Evolutionary conservation across 2,329 filamentous ascomycete species (phyloP), one percentile per base, ranked within the genome.

Genomic region (Oidium heveae): DNA sequence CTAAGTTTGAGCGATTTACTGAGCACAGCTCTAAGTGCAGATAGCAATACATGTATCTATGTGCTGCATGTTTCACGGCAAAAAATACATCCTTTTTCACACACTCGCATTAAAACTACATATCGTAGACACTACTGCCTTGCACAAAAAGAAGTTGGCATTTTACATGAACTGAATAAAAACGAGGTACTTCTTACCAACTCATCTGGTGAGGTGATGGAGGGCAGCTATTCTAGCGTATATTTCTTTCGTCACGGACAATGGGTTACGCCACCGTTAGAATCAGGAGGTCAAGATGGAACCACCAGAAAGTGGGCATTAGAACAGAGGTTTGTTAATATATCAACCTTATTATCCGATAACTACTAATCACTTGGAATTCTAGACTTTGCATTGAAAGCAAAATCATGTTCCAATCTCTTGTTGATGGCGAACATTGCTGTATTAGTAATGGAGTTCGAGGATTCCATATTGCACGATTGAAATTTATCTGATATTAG

Each of bases 391-490:
- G 76, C 54, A 70, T 73, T 33, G 84, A 93, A 63, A 74, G 79
- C 58, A 66, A 69, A 2, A 70, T 94, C 16, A 66, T 66, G n/a
- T 70, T 70, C 1, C 68, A 72, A 13, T 79, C 79, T 7, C 66
- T 94, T 13, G 64, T 71, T 3, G 72, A 85, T 58, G 84, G 81
- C 0, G 88, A 95, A 66, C 73, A 80, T 54, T 83, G 88, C 58
- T 94, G 86, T 84, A 69, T 95, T 54, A 94, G 87, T 66, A 95
- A 89, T 66, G 87, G 84, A 0, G 82, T 89, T 1, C 75, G 83
- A 59, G 89, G 89, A 0, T 94, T 94, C 60, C 71, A 80, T 13
- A 69, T 65, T 56, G 76, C 74, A 12, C n/a, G 20, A 5, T 4
- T 52, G 20, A 4, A 22, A 10, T 22, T 46, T n/a, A n/a, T n/a